Base-by-base conservation (phyloP, 208 protist species). In the Wallacemonas sp. region DNA sequence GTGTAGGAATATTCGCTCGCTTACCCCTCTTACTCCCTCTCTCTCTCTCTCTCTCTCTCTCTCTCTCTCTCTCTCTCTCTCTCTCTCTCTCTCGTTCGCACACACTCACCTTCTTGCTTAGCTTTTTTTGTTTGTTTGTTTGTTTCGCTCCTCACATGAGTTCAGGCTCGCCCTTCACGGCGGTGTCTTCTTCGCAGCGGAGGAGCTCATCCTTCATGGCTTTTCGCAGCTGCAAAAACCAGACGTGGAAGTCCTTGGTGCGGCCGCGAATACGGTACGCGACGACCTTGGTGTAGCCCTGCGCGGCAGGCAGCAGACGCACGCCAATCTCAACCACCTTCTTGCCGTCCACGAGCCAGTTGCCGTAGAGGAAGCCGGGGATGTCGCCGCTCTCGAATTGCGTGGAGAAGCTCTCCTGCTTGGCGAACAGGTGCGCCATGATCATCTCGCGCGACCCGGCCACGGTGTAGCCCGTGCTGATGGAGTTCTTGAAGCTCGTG, bases 381-480 rank as follows among this genome's bases (percentile, higher is more conserved):
- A 72, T 66, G 49, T 80, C 73, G 7, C 77, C 83, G 33, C 84
- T 82, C 48, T 84, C 76, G 65, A 96, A 93, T 11, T 67, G 71
- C 1, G 87, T 94, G 14, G 80, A 62, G 2, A 96, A 76, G 7
- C 65, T 41, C 18, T 81, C 55, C 46, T 82, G 77, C 75, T 89
- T 76, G 23, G 78, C 74, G 7, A 83, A 62, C 16, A 96, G 76
- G 26, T 86, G 76, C 11, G 84, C 71, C 67, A 84, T 76, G 66
- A 96, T 94, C 52, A 90, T 81, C 66, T 87, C 80, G 31, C 79
- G 68, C 33, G 73, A 69, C 16, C 91, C 87, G 7, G 85, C 74
- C 18, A 96, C 91, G 48, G 82, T 96, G 79, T 92, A 96, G 20
- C 91, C 87, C 12, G 87, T 91, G 72, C 79, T 91, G 18, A 93